Evolutionary conservation across 768 basidiomycete species (phyloP).

Genomic region (Baorangia bicolor): DNA sequence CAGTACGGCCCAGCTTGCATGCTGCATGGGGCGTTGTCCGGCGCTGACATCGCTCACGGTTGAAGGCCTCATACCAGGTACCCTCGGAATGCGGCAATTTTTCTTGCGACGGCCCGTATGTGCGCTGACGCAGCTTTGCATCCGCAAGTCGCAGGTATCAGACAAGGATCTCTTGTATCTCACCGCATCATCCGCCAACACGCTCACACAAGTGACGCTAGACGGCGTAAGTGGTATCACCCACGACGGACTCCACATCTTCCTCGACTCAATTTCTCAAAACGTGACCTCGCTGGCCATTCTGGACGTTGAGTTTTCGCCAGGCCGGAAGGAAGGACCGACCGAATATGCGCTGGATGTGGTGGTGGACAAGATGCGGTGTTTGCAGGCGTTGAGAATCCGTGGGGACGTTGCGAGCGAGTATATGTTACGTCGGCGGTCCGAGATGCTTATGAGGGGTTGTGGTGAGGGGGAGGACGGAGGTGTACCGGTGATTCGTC

Average conservation of each 20-base stretch:
- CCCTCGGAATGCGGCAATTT: neutral
- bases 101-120: neutral
- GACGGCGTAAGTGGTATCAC: neutral
- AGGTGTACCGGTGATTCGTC: neutral
- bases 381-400: neutral
- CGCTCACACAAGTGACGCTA: neutral
- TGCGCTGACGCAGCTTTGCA: neutral
- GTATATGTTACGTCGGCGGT: neutral
- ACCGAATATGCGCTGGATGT: neutral
- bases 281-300: neutral
- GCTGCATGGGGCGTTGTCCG: neutral
- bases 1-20: neutral
- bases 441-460: neutral
- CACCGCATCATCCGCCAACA: neutral
- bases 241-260: neutral
- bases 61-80: neutral
- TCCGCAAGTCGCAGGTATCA: neutral
- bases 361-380: neutral
- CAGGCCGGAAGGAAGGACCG: too few species aligned
- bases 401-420: neutral
- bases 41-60: neutral
- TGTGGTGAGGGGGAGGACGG: neutral
- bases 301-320: too few species aligned
- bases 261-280: neutral
- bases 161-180: slow-evolving; percentile 1